Base-by-base conservation (phyloP, 441 rosid species). In the Breynia disticha region DNA sequence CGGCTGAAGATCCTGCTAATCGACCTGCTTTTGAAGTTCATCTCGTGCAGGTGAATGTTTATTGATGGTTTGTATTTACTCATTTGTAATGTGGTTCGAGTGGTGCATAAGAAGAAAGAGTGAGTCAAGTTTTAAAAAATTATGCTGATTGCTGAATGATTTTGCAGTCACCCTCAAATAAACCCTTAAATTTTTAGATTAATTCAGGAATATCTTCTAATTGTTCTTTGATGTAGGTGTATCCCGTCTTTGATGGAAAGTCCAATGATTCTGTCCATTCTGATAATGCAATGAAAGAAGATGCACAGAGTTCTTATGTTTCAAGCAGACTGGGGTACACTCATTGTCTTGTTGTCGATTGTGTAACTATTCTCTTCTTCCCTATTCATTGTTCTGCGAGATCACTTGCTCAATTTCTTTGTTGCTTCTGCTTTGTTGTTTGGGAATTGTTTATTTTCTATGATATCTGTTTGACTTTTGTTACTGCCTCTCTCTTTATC, bases 1-100 rank as follows among this genome's bases (percentile, higher is more conserved):
- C 84, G 59, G 99, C 99, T 1, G 90, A 86, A 59, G 84, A 77
- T 66, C 93, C 90, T 55, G 63, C 73, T 13, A 89, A 79, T 74
- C 69, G 81, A 49, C 95, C 85, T 38, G 97, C 70, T 8, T 86
- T 93, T 59, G 90, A 86, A 56, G 94, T 89, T 69, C 95, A 86
- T 63, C 72, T 76, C 18, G 97, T 93, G 17, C 97, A 84, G 90
- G 98, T 86, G 32, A 57, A 46, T 32, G 35, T 9, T 44, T 45
- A 12, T 50, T 20, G 17, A 28, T 48, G 14, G 15, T 18, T 11
- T 59, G 1, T 44, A 16, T 18, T 35, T 44, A 8, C 3, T 12
- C 19, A 41, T 13, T 20, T n/a, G n/a, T n/a, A n/a, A n/a, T n/a
- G n/a, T n/a, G n/a, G n/a, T n/a, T n/a, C n/a, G n/a, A n/a, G n/a